These are phyloP conservation scores for Candida qinlingensis DNA, from an alignment of 805 yeast genomes.

Conservation along the genomic window DNA sequence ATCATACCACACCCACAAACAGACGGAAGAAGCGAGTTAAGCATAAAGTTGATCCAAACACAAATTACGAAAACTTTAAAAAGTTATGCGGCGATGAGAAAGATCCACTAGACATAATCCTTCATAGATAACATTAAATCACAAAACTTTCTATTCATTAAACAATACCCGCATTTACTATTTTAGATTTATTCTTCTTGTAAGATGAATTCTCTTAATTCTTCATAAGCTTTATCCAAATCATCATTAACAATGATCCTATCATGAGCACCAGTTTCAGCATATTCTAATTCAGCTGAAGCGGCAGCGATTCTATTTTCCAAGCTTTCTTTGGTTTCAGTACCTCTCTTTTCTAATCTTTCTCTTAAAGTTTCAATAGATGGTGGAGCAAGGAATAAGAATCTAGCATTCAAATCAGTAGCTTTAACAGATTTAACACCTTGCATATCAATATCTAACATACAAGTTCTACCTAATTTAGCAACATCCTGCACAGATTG, in stretches of 20 bases:
- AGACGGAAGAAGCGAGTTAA: constrained; percentile 2
- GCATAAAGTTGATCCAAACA: constrained; percentile 2
- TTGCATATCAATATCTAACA: constrained; percentile 97
- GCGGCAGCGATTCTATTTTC: constrained; percentile 87
- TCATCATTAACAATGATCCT: constrained; percentile 84
- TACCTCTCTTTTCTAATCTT: constrained; percentile 86
- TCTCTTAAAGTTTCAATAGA: constrained; percentile 69
- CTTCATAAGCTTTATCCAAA: constrained; percentile 78
- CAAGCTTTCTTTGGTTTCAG: constrained; percentile 84
- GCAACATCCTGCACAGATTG: constrained; percentile 66
- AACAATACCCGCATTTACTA: background rate
- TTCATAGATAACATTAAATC: background rate
- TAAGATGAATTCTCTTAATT: constrained; percentile 74
- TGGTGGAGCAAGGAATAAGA: constrained; percentile 88
- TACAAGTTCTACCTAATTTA: constrained; percentile 66
- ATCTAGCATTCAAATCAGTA: constrained; percentile 79
- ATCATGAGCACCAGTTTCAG: constrained; percentile 91
- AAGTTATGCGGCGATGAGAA: constrained; percentile 11
- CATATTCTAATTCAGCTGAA: constrained; percentile 79
- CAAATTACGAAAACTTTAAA: constrained; percentile 6
- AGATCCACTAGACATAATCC: constrained; percentile 18
- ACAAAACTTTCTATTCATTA: background rate
- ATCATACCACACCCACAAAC: background rate
- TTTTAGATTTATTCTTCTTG: constrained; percentile 22
- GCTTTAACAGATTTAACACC: constrained; percentile 92